Evolutionary conservation across 2,329 filamentous ascomycete genomes (phyloP).

Genomic region (Cladosporium sp.): DNA sequence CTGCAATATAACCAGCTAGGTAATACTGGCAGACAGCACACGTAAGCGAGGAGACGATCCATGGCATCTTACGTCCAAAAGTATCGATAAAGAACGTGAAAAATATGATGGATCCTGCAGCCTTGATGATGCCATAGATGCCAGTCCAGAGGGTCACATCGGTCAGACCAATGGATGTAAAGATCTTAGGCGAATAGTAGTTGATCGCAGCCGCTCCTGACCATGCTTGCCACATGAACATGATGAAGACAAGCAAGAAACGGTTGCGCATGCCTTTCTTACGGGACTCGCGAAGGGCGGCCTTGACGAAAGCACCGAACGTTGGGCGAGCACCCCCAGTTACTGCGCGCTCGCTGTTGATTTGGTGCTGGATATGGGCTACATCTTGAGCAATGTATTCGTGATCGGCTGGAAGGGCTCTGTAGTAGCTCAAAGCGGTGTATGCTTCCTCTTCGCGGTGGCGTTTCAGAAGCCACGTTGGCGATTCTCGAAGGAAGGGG

Average conservation of each 20-base stretch:
- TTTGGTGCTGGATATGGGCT: slow-evolving; percentile 34
- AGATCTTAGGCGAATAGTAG: slow-evolving; percentile 40
- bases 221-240: slow-evolving; percentile 40
- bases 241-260: slow-evolving; percentile 41
- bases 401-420: slow-evolving; percentile 25
- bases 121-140: slow-evolving; percentile 41
- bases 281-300: slow-evolving; percentile 33
- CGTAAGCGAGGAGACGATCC: slow-evolving; percentile 35
- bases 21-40: slow-evolving; percentile 42
- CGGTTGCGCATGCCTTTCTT: slow-evolving; percentile 44
- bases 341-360: slow-evolving; percentile 34
- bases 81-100: slow-evolving; percentile 41
- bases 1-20: slow-evolving; percentile 39
- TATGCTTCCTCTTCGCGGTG: slow-evolving; percentile 24
- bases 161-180: slow-evolving; percentile 38
- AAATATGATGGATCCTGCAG: slow-evolving; percentile 39
- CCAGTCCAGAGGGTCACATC: slow-evolving; percentile 41
- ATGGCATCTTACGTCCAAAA: slow-evolving; percentile 38
- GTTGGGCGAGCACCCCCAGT: slow-evolving; percentile 33
- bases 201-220: slow-evolving; percentile 40
- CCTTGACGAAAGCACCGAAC: slow-evolving; percentile 35
- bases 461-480: slow-evolving; percentile 34
- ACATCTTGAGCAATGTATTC: slow-evolving; percentile 35
- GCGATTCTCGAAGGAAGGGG: slow-evolving; percentile 36
- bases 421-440: slow-evolving; percentile 25